Percentiles rank a stretch among this genome's conserved stretches.
Conservation (phyloP, 2,329 filamentous ascomycete genomes). For the Verticillium tricorpus region DNA sequence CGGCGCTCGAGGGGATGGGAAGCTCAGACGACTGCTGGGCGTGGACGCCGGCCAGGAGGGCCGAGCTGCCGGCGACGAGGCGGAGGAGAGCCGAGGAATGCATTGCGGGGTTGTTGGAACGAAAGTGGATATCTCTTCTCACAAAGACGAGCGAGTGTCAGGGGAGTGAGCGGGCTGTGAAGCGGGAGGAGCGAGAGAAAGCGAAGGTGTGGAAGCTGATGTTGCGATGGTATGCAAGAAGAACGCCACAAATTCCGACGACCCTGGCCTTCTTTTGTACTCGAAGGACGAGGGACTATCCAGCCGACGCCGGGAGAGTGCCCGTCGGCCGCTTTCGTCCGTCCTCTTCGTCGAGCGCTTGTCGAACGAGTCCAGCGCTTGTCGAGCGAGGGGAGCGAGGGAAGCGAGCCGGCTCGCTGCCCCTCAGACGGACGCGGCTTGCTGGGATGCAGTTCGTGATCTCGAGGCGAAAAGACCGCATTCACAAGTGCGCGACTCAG, state of each 20-base stretch:
- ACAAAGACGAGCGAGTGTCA: neutral
- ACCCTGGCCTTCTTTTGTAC: neutral
- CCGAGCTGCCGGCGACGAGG: slow-evolving; percentile 6
- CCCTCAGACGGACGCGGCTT: neutral
- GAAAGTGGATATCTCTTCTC: neutral
- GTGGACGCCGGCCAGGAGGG: slow-evolving; percentile 5
- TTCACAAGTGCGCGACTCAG: neutral
- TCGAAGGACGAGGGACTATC: neutral
- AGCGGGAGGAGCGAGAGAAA: neutral
- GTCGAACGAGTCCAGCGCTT: neutral
- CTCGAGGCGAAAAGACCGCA: neutral
- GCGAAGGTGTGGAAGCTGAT: neutral
- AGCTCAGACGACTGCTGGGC: slow-evolving; percentile 3
- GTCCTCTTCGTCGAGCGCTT: neutral
- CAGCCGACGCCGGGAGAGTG: neutral
- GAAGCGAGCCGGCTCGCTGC: neutral
- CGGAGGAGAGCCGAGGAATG: neutral
- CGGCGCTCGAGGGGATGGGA: neutral
- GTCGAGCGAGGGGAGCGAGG: too few relatives aligned
- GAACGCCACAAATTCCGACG: neutral
- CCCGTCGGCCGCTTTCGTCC: neutral
- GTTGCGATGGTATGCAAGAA: slow-evolving; percentile 2
- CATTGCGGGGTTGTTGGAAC: slow-evolving; percentile 3
- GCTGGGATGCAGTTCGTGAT: neutral
- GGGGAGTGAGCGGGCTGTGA: neutral